phyloP scores from a whole-genome alignment of 352 stramenopile species.

The Globisporangium okanoganense region DNA sequence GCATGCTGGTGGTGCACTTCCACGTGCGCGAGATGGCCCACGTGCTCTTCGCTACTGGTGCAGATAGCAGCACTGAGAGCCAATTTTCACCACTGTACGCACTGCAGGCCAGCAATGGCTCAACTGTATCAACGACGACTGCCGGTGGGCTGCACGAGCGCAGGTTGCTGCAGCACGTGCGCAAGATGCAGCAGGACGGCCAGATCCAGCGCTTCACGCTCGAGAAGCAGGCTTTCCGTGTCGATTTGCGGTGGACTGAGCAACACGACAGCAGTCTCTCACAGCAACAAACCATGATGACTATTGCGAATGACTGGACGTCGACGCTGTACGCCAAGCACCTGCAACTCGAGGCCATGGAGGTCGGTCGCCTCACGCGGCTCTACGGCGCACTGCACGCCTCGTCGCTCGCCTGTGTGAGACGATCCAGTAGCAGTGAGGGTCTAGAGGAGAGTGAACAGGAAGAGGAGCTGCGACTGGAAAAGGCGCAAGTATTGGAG shows the following conservation, averaged over 20 bases:
- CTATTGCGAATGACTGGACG: conserved; percentile 32
- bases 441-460: conserved; percentile 10
- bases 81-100: neutral
- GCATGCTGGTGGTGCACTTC: conserved; percentile 43
- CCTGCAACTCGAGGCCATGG: conserved; percentile 44
- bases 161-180: conserved; percentile 47
- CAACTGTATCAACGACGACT: neutral
- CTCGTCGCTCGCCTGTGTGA: conserved; percentile 23
- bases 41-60: conserved; percentile 11
- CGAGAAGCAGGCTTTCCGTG: conserved; percentile 42
- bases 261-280: neutral
- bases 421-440: neutral
- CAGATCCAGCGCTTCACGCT: conserved; percentile 57
- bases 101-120: neutral
- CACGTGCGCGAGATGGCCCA: conserved; percentile 54
- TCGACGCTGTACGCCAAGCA: conserved; percentile 56
- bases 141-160: conserved; percentile 34
- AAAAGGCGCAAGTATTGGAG: conserved; percentile 39
- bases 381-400: conserved; percentile 50
- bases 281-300: conserved; percentile 5
- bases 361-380: conserved; percentile 51
- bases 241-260: conserved; percentile 35
- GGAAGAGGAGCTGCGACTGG: conserved; percentile 16
- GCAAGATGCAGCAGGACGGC: conserved; percentile 44
- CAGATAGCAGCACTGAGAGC: neutral